Conservation (phyloP, 768 basidiomycete species). For the Suillus bovinus region DNA sequence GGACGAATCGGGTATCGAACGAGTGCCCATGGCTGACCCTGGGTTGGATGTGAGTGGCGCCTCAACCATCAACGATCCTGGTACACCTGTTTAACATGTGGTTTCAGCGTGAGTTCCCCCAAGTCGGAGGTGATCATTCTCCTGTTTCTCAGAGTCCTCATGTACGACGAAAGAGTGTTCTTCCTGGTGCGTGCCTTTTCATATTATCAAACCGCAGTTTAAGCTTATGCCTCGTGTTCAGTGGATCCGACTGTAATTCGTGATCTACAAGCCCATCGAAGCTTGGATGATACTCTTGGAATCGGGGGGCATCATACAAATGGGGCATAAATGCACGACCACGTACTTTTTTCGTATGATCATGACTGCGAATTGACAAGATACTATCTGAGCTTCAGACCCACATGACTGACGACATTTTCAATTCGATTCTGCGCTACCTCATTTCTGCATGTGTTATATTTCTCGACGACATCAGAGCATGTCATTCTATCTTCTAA, state of each 20-base stretch:
- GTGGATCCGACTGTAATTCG: slow-evolving; percentile 88
- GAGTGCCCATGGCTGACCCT: slow-evolving; percentile 92
- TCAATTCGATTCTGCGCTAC: slow-evolving; percentile 19
- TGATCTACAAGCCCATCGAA: slow-evolving; percentile 85
- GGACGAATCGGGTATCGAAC: slow-evolving; percentile 81
- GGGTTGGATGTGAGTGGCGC: slow-evolving; percentile 72
- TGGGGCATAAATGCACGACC: slow-evolving; percentile 23
- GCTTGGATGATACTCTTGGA: slow-evolving; percentile 60
- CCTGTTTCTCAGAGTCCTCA: slow-evolving; percentile 68
- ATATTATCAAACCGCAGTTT: slow-evolving; percentile 7
- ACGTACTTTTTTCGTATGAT: slow-evolving; percentile 17
- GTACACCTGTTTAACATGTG: slow-evolving; percentile 19
- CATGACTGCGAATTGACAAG: slow-evolving; percentile 26
- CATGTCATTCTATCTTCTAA: slow-evolving; percentile 1
- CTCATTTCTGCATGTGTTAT: slow-evolving; percentile 13
- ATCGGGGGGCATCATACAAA: slow-evolving; percentile 30
- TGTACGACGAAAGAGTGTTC: slow-evolving; percentile 90
- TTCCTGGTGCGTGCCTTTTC: slow-evolving; percentile 63
- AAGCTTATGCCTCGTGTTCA: slow-evolving; percentile 33
- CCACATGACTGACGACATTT: slow-evolving; percentile 33
- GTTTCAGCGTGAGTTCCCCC: slow-evolving; percentile 64
- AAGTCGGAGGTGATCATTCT: slow-evolving; percentile 61
- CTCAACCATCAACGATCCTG: slow-evolving; percentile 12
- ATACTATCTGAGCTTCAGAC: slow-evolving; percentile 12
- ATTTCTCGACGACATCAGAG: slow-evolving; percentile 17